Evolutionary conservation across 495 filamentous ascomycete species (phyloP).

Genomic region (Podospora anserina): DNA sequence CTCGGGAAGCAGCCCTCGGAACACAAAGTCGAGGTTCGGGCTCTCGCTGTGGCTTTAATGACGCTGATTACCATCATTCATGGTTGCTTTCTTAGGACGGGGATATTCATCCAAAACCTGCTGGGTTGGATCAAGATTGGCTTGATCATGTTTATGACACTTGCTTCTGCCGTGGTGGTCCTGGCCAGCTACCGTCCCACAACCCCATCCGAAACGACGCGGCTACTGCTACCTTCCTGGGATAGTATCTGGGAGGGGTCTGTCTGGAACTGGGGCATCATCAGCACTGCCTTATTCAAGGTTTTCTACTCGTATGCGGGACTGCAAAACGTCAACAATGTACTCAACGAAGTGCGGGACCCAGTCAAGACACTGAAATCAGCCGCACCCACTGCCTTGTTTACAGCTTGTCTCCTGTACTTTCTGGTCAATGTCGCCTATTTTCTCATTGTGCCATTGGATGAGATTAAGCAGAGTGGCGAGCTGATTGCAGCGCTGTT

Average conservation of each 20-base stretch:
- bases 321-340: slow-evolving; percentile 67
- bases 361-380: slow-evolving; percentile 64
- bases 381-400: slow-evolving; percentile 59
- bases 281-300: slow-evolving; percentile 67
- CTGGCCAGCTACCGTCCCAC: slow-evolving; percentile 34
- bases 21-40: slow-evolving; percentile 49
- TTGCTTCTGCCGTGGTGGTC: slow-evolving; percentile 56
- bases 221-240: slow-evolving; percentile 20
- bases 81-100: slow-evolving; percentile 57
- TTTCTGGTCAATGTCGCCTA: slow-evolving; percentile 69
- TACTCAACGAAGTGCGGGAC: slow-evolving; percentile 71
- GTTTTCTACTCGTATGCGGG: slow-evolving; percentile 71
- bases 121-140: slow-evolving; percentile 65
- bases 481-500: slow-evolving; percentile 66
- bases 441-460: slow-evolving; percentile 62
- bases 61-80: slow-evolving; percentile 61
- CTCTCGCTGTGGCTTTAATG: slow-evolving; percentile 60
- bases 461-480: slow-evolving; percentile 65
- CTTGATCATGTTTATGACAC: slow-evolving; percentile 61
- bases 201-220: slow-evolving; percentile 11
- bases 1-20: slow-evolving; percentile 42
- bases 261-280: slow-evolving; percentile 52
- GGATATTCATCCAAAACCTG: slow-evolving; percentile 62
- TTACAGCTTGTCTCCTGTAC: slow-evolving; percentile 61
- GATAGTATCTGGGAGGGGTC: slow-evolving; percentile 51